Evolutionary conservation across 2,329 filamentous ascomycete genomes (phyloP).

Genomic region (Thyridium curvatum): DNA sequence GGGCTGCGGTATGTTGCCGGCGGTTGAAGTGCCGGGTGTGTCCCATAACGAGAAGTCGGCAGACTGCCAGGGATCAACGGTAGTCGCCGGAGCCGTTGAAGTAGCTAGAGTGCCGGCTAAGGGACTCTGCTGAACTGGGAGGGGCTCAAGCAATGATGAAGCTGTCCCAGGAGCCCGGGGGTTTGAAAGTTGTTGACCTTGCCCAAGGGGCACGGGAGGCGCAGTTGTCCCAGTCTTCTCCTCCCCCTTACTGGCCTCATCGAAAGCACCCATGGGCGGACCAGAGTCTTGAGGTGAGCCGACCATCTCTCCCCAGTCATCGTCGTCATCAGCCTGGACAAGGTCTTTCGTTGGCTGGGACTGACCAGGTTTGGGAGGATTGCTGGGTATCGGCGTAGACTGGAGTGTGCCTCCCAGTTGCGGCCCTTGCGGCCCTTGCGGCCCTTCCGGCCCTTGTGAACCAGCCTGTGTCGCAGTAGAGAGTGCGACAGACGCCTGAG

Average conservation of each 20-base stretch:
- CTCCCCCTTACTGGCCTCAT: slow-evolving; percentile 3
- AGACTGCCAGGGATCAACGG: slow-evolving; percentile 8
- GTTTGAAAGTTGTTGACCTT: neutral
- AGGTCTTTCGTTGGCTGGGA: neutral
- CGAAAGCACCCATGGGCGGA: neutral
- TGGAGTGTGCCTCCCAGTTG: neutral
- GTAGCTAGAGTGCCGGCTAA: too few species aligned
- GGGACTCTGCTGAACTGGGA: too few species aligned
- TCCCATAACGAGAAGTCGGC: slow-evolving; percentile 14
- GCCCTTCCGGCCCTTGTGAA: too few species aligned
- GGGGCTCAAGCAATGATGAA: too few species aligned
- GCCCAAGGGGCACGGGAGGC: neutral
- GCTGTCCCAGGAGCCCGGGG: neutral
- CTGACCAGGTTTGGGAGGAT: neutral
- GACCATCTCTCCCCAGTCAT: slow-evolving; percentile 58
- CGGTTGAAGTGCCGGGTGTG: neutral
- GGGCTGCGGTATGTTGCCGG: too few species aligned
- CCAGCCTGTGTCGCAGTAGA: too few species aligned
- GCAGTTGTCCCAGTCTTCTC: neutral
- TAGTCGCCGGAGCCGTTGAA: too few species aligned
- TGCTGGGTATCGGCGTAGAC: neutral
- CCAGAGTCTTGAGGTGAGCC: slow-evolving; percentile 22
- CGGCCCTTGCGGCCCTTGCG: too few species aligned
- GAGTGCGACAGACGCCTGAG: too few species aligned
- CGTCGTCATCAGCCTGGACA: slow-evolving; percentile 36